These are phyloP conservation scores for Juglanconis oblonga DNA, from an alignment of 2,329 filamentous ascomycete genomes.

Conservation along the genomic window DNA sequence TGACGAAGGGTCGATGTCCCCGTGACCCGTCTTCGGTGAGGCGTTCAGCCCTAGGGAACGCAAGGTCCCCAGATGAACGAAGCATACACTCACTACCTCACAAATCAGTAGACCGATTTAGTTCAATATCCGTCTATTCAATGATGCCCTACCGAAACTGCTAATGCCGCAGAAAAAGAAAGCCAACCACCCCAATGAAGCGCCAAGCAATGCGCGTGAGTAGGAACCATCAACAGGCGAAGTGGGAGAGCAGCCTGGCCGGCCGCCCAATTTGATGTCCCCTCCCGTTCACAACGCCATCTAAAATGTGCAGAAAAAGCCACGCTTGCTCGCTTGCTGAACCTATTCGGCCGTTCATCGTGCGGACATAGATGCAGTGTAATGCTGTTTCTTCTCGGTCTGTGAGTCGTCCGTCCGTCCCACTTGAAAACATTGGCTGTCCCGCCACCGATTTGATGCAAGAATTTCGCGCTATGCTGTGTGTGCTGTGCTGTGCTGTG, in stretches of 20 bases:
- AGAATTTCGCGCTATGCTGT: background rate
- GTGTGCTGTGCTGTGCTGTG: background rate
- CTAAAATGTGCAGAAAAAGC: background rate
- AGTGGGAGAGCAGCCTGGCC: background rate
- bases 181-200: background rate
- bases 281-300: background rate
- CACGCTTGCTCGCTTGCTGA: background rate
- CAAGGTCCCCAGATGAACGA: background rate
- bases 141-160: background rate
- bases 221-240: background rate
- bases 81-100: too few species aligned
- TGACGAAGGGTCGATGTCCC: too few species aligned
- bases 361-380: background rate
- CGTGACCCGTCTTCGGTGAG: too few species aligned
- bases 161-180: background rate
- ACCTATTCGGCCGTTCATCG: background rate
- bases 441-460: constrained; percentile 1
- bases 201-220: background rate
- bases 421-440: background rate
- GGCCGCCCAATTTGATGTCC: background rate
- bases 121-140: background rate
- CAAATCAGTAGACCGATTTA: background rate
- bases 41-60: too few species aligned
- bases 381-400: background rate
- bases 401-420: background rate